Base-by-base conservation (phyloP, 2,329 filamentous ascomycete genomes). In the Scopulariopsis brevicaulis region DNA sequence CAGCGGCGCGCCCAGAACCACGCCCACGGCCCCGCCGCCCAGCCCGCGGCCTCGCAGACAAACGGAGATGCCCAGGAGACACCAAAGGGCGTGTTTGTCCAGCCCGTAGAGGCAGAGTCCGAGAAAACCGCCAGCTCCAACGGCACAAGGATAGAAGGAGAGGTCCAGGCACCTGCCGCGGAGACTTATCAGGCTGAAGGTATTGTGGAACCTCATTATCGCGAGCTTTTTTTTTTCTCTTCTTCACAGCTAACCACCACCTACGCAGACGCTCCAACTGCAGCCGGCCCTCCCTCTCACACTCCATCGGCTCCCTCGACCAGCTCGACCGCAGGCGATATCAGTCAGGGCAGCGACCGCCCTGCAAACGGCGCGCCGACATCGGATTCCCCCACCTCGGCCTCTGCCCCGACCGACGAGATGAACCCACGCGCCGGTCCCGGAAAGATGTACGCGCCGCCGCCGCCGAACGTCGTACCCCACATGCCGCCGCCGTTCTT, bases 1-100 rank as follows among this genome's bases (percentile, higher is more conserved):
- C 56, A 50, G 34, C 51, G 51, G 7, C 51, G 55, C 48, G 46
- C 48, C 48, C 55, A 57, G 34, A 57, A 53, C n/a, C 46, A 25
- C 35, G 18, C 28, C 20, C 18, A 22, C 48, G 15, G 18, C 25
- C 10, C 34, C 34, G 24, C 55, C 34, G 34, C 34, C 32, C 53
- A 55, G 35, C 34, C 53, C 18, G 18, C 46, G 14, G n/a, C 28
- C 18, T 8, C 34, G 6, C 10, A 48, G 32, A 14, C 28, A 4
- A 51, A 43, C 20, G 55, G 55, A n/a, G 55, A 57, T 43, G 18
- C 43, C 4, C 55, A 40, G 34, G 48, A 46, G n/a, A 53, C 55
- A 25, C 55, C 55, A 10, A 53, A 57, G 24, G 55, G 55, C 11
- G 28, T 24, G 3, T n/a, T n/a, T 5, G 25, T 25, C n/a, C n/a